These are phyloP conservation scores for Ocimum tenuiflorum DNA, from an alignment of 257 asterid species.

Conservation along the genomic window DNA sequence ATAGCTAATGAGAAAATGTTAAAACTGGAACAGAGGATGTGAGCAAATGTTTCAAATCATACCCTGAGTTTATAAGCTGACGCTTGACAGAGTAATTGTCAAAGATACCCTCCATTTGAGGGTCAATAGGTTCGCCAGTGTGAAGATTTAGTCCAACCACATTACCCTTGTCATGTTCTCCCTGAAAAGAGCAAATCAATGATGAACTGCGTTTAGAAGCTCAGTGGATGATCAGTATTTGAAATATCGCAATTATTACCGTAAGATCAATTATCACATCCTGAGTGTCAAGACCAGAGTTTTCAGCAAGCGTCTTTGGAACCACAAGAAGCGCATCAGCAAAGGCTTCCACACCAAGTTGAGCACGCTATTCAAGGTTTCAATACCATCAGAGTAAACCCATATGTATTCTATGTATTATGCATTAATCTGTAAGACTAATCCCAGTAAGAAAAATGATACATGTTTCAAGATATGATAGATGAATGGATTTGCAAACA, in stretches of 20 bases:
- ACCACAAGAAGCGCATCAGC: slow-evolving; percentile 96
- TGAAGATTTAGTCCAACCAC: slow-evolving; percentile 86
- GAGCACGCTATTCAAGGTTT: slow-evolving; percentile 67
- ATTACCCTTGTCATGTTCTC: slow-evolving; percentile 90
- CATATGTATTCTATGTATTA: neutral
- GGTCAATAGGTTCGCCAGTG: slow-evolving; percentile 95
- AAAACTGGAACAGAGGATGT: neutral
- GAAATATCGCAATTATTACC: slow-evolving; percentile 32
- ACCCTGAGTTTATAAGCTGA: slow-evolving; percentile 91
- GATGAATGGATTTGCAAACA: neutral
- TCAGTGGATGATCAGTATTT: neutral
- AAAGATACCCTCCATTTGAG: slow-evolving; percentile 96
- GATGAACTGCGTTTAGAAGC: slow-evolving; percentile 3
- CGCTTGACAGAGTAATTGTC: slow-evolving; percentile 95
- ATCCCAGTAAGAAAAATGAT: too few species aligned
- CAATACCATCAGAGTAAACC: slow-evolving; percentile 16
- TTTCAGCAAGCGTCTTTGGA: slow-evolving; percentile 92
- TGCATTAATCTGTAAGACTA: neutral
- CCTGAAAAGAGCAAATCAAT: slow-evolving; percentile 39
- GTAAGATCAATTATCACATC: slow-evolving; percentile 85
- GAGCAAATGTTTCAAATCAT: slow-evolving; percentile 13
- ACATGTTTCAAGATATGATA: neutral
- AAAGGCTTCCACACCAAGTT: slow-evolving; percentile 96
- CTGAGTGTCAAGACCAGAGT: slow-evolving; percentile 98
- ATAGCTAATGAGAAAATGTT: neutral